Percentiles rank a stretch among this genome's conserved stretches.
phyloP scores from a whole-genome alignment of 345 rosid genomes.

The Nephelium lappaceum region DNA sequence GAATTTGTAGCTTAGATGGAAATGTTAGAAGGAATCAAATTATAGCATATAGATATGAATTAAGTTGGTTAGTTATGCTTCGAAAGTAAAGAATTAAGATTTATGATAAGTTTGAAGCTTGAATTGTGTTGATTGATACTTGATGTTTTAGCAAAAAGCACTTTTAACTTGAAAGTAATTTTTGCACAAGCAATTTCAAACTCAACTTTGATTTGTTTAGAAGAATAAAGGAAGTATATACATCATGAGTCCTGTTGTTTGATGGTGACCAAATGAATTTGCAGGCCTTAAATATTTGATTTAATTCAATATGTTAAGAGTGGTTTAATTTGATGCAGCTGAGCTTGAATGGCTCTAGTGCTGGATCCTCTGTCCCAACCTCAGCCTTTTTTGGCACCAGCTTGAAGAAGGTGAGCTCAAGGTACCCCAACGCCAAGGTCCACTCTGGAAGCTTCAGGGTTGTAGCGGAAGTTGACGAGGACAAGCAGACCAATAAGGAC shows the following conservation, averaged over 20 bases:
- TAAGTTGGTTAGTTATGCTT: background rate
- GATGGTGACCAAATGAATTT: no score
- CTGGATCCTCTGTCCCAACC: slow-evolving; percentile 58
- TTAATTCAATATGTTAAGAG: background rate
- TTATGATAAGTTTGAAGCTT: background rate
- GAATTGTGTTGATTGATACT: background rate
- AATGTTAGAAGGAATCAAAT: no score
- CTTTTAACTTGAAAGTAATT: background rate
- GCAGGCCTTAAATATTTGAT: background rate
- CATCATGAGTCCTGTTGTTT: no score
- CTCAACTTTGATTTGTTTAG: background rate
- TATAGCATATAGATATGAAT: background rate
- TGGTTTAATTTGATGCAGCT: slow-evolving; percentile 42
- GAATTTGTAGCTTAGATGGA: no score
- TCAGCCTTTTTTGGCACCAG: slow-evolving; percentile 71
- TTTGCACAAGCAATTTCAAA: background rate
- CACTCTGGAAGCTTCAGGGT: slow-evolving; percentile 55
- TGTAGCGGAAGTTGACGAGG: slow-evolving; percentile 52
- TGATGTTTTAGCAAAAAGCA: background rate
- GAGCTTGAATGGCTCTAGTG: slow-evolving; percentile 74
- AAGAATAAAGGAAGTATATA: no score
- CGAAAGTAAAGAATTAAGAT: background rate
- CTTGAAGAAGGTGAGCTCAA: slow-evolving; percentile 69
- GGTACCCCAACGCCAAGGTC: slow-evolving; percentile 35
- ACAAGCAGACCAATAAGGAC: slow-evolving; percentile 69